Evolutionary conservation across 768 basidiomycete genomes (phyloP), one percentile per base, ranked within the genome.

Genomic region (Neoboletus magnificus): DNA sequence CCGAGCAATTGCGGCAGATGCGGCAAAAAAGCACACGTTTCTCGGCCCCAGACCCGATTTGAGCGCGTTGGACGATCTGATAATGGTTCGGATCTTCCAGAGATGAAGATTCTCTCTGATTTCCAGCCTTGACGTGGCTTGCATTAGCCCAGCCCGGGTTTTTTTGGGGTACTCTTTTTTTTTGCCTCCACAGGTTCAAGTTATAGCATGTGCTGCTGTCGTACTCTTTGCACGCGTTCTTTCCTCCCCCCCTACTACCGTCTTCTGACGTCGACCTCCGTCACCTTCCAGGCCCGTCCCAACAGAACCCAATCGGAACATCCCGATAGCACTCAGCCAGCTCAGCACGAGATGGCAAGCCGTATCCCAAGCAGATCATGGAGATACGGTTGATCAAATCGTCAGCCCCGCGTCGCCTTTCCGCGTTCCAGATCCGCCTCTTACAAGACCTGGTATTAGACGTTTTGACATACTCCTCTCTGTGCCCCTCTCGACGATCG

Each of bases 1-100:
- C 53, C 62, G 61, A 4, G 30, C 32, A 15, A 32, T 37, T 10
- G 36, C 36, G 36, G 18, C 36, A 5, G 16, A 45, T 52, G 53
- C 33, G 36, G 52, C 54, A 22, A 20, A 25, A 42, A 25, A 42
- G 25, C 49, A 59, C 65, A 62, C 65, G 64, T 66, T 60, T 18
- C 55, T 58, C 54, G 57, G 61, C 16, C n/a, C 47, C 54, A 60
- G 39, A 22, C 46, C 42, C 33, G 36, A 49, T 41, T 36, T 22
- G 56, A 47, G 16, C 20, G 32, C 54, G 33, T n/a, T 32, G 45
- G 39, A 44, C 36, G 5, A 20, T 15, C 44, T 37, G 30, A 23
- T 46, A 39, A 41, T 50, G 25, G 50, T 15, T 54, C 56, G 62
- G 65, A 66, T 63, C 57, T 48, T 48, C 18, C 35, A 25, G 27